These are phyloP conservation scores for Fusarium austroafricanum DNA, from an alignment of 2,329 filamentous ascomycete species.

Conservation along the genomic window DNA sequence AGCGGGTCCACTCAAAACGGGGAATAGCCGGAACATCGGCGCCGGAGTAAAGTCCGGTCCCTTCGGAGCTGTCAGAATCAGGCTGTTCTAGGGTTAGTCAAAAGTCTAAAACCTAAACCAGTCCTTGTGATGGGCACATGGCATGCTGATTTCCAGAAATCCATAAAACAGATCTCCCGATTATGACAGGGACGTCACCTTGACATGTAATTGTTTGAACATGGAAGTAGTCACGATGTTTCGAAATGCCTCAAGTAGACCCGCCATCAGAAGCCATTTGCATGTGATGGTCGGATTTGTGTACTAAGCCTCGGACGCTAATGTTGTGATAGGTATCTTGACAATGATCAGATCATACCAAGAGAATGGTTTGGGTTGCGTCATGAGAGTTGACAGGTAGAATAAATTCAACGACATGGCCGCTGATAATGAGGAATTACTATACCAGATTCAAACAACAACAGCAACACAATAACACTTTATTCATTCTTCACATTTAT, in stretches of 20 bases:
- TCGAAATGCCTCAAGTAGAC: not conserved
- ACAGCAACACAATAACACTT: not conserved
- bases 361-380: not conserved
- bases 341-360: not conserved
- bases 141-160: not conserved
- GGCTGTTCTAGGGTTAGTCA: not conserved
- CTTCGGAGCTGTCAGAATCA: not conserved
- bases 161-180: not conserved
- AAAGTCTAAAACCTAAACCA: not conserved
- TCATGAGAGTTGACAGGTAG: not conserved
- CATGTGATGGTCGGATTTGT: not conserved
- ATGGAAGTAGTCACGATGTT: not conserved
- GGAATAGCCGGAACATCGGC: not conserved
- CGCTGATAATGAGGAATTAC: not conserved
- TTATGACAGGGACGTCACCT: not conserved
- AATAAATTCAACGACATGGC: not conserved
- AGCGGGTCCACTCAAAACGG: not conserved
- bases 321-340: not conserved
- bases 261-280: conserved; percentile 8
- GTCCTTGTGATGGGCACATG: not conserved
- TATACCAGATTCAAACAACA: not conserved
- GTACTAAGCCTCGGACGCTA: not conserved
- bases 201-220: not conserved
- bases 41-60: not conserved
- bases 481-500: not conserved